Conservation (phyloP, 495 filamentous ascomycete species). For the Aspergillus campestris region DNA sequence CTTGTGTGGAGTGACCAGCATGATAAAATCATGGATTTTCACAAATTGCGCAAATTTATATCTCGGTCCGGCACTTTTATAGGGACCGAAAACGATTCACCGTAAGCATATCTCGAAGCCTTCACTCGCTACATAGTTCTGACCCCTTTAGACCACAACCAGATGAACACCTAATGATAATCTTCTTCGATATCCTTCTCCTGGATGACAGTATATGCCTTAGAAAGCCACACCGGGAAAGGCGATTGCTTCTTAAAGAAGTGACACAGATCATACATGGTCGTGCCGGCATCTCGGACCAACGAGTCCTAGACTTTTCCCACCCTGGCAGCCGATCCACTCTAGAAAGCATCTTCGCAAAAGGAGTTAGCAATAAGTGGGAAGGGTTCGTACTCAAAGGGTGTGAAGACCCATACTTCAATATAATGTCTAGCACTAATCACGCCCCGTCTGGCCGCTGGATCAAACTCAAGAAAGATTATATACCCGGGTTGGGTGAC, state of each 20-base stretch:
- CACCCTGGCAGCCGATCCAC: conserved; percentile 26
- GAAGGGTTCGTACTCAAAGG: conserved; percentile 79
- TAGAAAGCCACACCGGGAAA: conserved; percentile 47
- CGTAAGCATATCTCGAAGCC: conserved; percentile 29
- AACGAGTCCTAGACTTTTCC: conserved; percentile 55
- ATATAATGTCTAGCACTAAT: conserved; percentile 30
- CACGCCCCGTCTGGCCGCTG: conserved; percentile 39
- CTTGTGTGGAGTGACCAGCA: conserved; percentile 63
- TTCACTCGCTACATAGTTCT: too few species aligned
- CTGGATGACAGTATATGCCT: conserved; percentile 62
- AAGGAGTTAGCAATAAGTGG: conserved; percentile 52
- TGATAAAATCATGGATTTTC: conserved; percentile 56
- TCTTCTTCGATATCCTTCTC: conserved; percentile 72
- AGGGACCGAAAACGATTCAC: conserved; percentile 61
- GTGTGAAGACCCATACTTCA: conserved; percentile 68
- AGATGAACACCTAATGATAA: conserved; percentile 73
- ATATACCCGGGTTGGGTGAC: conserved; percentile 71
- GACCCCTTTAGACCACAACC: conserved; percentile 41
- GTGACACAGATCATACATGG: conserved; percentile 50
- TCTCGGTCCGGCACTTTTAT: conserved; percentile 63
- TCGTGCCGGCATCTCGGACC: conserved; percentile 50
- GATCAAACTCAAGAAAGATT: conserved; percentile 89
- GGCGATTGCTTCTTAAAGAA: conserved; percentile 50
- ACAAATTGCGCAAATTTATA: conserved; percentile 75
- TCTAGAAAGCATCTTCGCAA: conserved; percentile 55